Percentiles rank a stretch among this genome's conserved stretches.
Evolutionary conservation across 352 stramenopile species (phyloP).

Genomic region (Phytophthora pseudosyringae): DNA sequence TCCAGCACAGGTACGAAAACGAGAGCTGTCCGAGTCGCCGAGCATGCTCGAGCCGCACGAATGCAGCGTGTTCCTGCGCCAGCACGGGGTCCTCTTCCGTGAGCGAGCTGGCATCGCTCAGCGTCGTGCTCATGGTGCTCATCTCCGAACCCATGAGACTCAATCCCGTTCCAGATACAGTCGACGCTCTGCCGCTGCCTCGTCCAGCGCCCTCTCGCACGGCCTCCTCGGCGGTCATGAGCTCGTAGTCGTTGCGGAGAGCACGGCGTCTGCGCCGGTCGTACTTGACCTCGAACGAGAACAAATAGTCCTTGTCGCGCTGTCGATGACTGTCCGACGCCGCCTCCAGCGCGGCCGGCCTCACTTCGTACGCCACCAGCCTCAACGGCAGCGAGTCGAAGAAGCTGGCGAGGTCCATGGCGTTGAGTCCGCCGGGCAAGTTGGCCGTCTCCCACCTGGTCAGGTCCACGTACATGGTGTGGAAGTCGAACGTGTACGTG

Average conservation of each 20-base stretch:
- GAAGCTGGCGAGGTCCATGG: slow-evolving; percentile 81
- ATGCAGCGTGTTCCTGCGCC: slow-evolving; percentile 42
- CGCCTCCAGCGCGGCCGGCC: not conserved
- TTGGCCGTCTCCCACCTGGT: slow-evolving; percentile 83
- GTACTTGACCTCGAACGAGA: slow-evolving; percentile 80
- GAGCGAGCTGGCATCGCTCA: slow-evolving; percentile 59
- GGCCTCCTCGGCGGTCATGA: slow-evolving; percentile 14
- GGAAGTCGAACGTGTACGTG: slow-evolving; percentile 91
- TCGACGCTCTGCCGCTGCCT: slow-evolving; percentile 18
- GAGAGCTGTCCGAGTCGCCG: slow-evolving; percentile 47
- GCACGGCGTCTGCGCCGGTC: slow-evolving; percentile 29
- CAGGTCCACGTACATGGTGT: slow-evolving; percentile 90
- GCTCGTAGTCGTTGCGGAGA: slow-evolving; percentile 11
- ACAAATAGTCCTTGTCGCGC: slow-evolving; percentile 75
- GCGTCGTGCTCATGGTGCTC: slow-evolving; percentile 59
- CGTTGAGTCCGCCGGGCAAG: slow-evolving; percentile 66
- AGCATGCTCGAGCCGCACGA: slow-evolving; percentile 54
- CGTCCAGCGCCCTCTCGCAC: slow-evolving; percentile 12
- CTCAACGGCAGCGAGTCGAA: slow-evolving; percentile 77
- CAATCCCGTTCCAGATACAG: slow-evolving; percentile 25
- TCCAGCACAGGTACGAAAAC: slow-evolving; percentile 70
- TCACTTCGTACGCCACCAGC: slow-evolving; percentile 78
- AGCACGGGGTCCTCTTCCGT: slow-evolving; percentile 47
- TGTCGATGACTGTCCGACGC: slow-evolving; percentile 54
- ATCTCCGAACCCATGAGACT: slow-evolving; percentile 42